Evolutionary conservation across 805 yeast genomes (phyloP).

Genomic region (Metschnikowia cubensis): DNA sequence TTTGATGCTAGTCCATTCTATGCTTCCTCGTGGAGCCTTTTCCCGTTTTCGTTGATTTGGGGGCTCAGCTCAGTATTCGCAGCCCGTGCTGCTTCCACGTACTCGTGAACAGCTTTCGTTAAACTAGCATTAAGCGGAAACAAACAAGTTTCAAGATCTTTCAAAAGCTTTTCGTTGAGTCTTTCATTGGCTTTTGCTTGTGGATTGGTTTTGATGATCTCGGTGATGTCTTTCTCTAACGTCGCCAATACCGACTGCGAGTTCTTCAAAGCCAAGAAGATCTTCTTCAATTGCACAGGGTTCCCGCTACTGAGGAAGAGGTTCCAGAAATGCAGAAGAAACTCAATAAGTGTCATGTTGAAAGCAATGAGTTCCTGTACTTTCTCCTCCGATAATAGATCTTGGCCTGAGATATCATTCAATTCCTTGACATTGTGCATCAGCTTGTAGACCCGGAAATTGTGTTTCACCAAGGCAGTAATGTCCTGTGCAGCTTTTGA

Average conservation of each 20-base stretch:
- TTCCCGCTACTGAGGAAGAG: constrained; percentile 33
- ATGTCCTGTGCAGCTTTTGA: constrained; percentile 45
- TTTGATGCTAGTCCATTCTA: not conserved
- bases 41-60: constrained; percentile 32
- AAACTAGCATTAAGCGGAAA: constrained; percentile 30
- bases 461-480: constrained; percentile 45
- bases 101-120: constrained; percentile 33
- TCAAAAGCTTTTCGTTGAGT: constrained; percentile 29
- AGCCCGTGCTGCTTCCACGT: constrained; percentile 28
- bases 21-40: constrained; percentile 21
- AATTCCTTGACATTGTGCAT: constrained; percentile 17
- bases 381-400: constrained; percentile 32
- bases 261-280: constrained; percentile 34
- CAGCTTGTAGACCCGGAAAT: constrained; percentile 51
- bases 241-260: constrained; percentile 28
- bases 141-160: constrained; percentile 32
- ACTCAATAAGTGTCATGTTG: constrained; percentile 40
- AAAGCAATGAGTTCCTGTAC: constrained; percentile 34
- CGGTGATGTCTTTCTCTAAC: constrained; percentile 23
- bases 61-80: constrained; percentile 18
- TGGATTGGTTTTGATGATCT: constrained; percentile 13
- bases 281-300: constrained; percentile 35
- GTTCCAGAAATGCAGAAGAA: constrained; percentile 43
- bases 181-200: constrained; percentile 26
- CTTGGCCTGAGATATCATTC: constrained; percentile 13